These are phyloP conservation scores for Malassezia nana DNA, from an alignment of 1,284 basidiomycete genomes.

Conservation along the genomic window DNA sequence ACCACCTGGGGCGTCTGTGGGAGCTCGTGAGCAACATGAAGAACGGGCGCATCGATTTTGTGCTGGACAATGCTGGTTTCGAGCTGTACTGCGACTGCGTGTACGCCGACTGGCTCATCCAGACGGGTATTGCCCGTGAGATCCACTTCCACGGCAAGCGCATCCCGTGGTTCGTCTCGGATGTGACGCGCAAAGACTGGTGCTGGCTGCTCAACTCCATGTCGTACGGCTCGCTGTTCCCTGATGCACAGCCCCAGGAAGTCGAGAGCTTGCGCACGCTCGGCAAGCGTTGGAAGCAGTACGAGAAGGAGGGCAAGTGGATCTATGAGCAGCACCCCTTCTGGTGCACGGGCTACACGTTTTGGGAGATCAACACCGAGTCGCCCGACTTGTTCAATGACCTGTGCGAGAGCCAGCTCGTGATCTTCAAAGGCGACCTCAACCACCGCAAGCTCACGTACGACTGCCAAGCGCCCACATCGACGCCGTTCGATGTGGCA, in stretches of 20 bases:
- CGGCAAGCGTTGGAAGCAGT: slow-evolving; percentile 80
- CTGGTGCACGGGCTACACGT: slow-evolving; percentile 48
- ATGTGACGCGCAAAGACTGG: slow-evolving; percentile 94
- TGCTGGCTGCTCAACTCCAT: slow-evolving; percentile 60
- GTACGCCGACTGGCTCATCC: slow-evolving; percentile 76
- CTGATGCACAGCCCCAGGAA: slow-evolving; percentile 72
- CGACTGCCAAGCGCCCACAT: slow-evolving; percentile 60
- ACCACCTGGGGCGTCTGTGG: slow-evolving; percentile 71
- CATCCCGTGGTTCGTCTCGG: slow-evolving; percentile 55
- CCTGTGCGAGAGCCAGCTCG: slow-evolving; percentile 77
- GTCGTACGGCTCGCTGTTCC: slow-evolving; percentile 52
- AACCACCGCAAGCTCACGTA: slow-evolving; percentile 71
- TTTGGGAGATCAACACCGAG: slow-evolving; percentile 73
- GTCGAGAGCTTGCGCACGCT: slow-evolving; percentile 69
- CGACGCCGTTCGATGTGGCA: slow-evolving; percentile 78
- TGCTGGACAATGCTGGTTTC: slow-evolving; percentile 77
- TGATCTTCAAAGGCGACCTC: slow-evolving; percentile 87
- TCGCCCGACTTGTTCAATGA: slow-evolving; percentile 75
- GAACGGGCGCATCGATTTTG: slow-evolving; percentile 39
- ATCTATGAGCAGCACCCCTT: slow-evolving; percentile 84
- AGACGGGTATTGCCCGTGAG: slow-evolving; percentile 73
- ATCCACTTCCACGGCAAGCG: slow-evolving; percentile 78
- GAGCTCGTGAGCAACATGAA: slow-evolving; percentile 62
- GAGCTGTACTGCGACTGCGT: slow-evolving; percentile 94
- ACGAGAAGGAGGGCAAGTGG: slow-evolving; percentile 86